These are phyloP conservation scores for Ocimum tenuiflorum DNA, from an alignment of 257 asterid species.

Conservation along the genomic window DNA sequence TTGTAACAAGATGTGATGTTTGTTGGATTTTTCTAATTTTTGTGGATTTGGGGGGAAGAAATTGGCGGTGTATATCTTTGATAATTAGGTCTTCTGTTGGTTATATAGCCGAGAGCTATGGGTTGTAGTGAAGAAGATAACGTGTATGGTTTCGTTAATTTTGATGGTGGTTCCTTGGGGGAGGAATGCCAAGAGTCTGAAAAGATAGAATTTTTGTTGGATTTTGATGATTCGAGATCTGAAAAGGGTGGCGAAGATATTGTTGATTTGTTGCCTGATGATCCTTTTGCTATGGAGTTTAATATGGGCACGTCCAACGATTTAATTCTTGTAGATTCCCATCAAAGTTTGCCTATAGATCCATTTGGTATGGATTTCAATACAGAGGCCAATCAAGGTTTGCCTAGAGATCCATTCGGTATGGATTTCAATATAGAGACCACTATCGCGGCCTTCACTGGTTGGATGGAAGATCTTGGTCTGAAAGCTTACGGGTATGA, in stretches of 20 bases:
- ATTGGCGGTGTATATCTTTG: not conserved
- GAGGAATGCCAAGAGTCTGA: slow-evolving; percentile 19
- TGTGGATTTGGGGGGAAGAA: not conserved
- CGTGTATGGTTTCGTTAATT: slow-evolving; percentile 18
- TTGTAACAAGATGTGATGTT: not conserved
- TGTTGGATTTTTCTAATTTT: not conserved
- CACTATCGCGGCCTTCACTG: slow-evolving; percentile 32
- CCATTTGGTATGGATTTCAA: slow-evolving; percentile 47
- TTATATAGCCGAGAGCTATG: slow-evolving; percentile 27
- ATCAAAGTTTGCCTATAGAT: slow-evolving; percentile 45
- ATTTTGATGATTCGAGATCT: slow-evolving; percentile 24
- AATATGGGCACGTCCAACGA: slow-evolving; percentile 33
- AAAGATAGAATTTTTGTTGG: slow-evolving; percentile 8
- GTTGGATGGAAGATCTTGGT: slow-evolving; percentile 48
- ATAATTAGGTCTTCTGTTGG: not conserved
- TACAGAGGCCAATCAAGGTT: too few species aligned
- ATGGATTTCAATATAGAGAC: slow-evolving; percentile 29
- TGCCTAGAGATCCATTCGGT: slow-evolving; percentile 68
- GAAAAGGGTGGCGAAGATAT: slow-evolving; percentile 38
- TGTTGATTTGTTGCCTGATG: slow-evolving; percentile 54
- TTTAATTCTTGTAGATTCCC: slow-evolving; percentile 37
- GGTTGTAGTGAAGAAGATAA: slow-evolving; percentile 31
- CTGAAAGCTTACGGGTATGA: slow-evolving; percentile 31
- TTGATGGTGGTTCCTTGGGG: slow-evolving; percentile 25
- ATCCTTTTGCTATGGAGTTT: slow-evolving; percentile 48